Evolutionary conservation across 2,329 filamentous ascomycete species (phyloP), one percentile per base, ranked within the genome.

Genomic region (Pseudocercospora fuligena): DNA sequence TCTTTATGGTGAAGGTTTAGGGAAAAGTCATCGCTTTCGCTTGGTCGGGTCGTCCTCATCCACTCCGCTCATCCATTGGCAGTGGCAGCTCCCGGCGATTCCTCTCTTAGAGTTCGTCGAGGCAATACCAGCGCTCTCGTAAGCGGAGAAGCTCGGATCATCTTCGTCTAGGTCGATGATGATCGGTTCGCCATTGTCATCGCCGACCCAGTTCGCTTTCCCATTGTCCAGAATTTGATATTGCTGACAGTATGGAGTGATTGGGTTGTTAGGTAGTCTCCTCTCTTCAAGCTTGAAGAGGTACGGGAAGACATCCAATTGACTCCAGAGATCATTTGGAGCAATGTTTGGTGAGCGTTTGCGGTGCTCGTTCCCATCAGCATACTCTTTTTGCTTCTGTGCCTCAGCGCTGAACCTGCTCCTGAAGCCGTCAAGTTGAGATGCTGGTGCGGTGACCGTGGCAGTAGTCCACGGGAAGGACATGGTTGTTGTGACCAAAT

Each of bases 221-320:
- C 85, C 84, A 69, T 88, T 80, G 57, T 84, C 77, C 63, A 87
- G 78, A 12, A 91, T 81, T 68, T 86, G 81, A 83, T 90, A 89
- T 73, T 89, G 85, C 72, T 90, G 83, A 73, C 89, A 91, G 75
- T 89, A 90, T 0, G 88, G 85, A 5, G 81, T 78, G 51, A 81
- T 78, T 14, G 68, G 65, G 33, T 60, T 66, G 14, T 60, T 61
- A 5, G 59, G 54, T 46, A 86, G 74, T 25, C 89, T 85, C 60
- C 88, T 86, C 77, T 91, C 89, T 75, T 89, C 87, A 54, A 91
- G 83, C 77, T 91, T 91, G 72, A 90, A 82, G 27, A 87, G 82
- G 60, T 86, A 87, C 0, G 88, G 87, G 31, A 74, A 75, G 58
- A 73, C 60, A 4, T 51, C 49, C 21, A 67, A 57, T 5, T 63